Conservation (phyloP, 2,329 filamentous ascomycete species). For the Claviceps sorghi region DNA sequence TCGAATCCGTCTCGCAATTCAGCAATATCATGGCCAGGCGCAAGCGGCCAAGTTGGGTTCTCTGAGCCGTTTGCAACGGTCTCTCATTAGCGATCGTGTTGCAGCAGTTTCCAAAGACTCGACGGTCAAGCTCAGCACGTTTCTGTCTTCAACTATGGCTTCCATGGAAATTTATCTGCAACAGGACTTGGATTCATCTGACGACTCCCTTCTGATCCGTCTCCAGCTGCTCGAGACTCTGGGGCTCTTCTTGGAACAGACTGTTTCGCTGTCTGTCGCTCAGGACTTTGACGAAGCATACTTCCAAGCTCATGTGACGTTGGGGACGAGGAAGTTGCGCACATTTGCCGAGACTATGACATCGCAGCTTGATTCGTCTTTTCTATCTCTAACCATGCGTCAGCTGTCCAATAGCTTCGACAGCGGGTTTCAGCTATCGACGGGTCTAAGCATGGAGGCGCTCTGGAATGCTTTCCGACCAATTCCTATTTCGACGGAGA, state of each 20-base stretch:
- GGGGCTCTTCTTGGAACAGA: conserved; percentile 41
- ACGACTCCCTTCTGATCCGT: background rate
- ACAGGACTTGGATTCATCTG: conserved; percentile 12
- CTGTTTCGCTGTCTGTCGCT: conserved; percentile 30
- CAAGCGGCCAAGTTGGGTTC: conserved; percentile 34
- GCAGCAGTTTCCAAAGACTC: conserved; percentile 45
- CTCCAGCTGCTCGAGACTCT: conserved; percentile 22
- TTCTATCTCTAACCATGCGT: conserved; percentile 25
- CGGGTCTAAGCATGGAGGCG: conserved; percentile 64
- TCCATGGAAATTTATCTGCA: conserved; percentile 30
- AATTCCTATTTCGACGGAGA: conserved; percentile 32
- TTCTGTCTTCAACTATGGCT: conserved; percentile 30
- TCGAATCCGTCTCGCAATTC: conserved; percentile 25
- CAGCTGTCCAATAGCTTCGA: conserved; percentile 44
- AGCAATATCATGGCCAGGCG: conserved; percentile 23
- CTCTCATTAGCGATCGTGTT: conserved; percentile 37
- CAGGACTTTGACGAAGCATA: conserved; percentile 43
- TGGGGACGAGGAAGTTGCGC: conserved; percentile 31
- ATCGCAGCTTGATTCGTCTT: conserved; percentile 16
- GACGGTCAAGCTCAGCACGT: conserved; percentile 38
- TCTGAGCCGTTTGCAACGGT: conserved; percentile 47
- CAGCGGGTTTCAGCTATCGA: conserved; percentile 55
- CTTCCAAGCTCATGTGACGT: conserved; percentile 48
- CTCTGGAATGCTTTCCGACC: conserved; percentile 66
- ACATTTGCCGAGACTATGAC: conserved; percentile 14